Conservation (phyloP, 352 stramenopile genomes). For the Aphanomyces astaci region DNA sequence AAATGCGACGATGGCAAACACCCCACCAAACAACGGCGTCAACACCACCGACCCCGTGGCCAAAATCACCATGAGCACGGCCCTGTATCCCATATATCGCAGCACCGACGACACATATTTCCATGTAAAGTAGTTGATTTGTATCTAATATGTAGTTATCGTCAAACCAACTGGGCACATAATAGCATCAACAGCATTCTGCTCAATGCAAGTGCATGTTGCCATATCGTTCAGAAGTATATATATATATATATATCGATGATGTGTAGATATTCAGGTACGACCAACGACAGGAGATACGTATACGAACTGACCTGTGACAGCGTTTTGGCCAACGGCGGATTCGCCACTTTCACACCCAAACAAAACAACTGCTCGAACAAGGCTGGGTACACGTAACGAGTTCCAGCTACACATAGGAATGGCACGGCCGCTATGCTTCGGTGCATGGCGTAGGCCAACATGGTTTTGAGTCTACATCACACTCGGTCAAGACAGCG, state of each 20-base stretch:
- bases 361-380: constrained; percentile 11
- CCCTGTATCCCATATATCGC: neutral
- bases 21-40: constrained; percentile 12
- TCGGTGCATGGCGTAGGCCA: neutral
- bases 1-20: constrained; percentile 9
- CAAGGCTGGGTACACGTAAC: constrained; percentile 4
- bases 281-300: neutral
- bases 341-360: neutral
- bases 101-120: neutral
- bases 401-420: neutral
- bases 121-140: constrained; percentile 10
- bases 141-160: too few relatives aligned
- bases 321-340: neutral
- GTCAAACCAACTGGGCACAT: too few relatives aligned
- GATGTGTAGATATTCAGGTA: too few relatives aligned
- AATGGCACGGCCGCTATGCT: neutral
- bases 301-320: neutral
- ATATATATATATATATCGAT: too few relatives aligned
- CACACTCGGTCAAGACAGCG: neutral
- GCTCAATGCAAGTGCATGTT: too few relatives aligned
- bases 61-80: neutral
- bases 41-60: neutral
- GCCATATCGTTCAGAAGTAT: too few relatives aligned
- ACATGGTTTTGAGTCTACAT: neutral
- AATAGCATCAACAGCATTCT: too few relatives aligned